Evolutionary conservation across 352 stramenopile species (phyloP).

Genomic region (Globisporangium polare): DNA sequence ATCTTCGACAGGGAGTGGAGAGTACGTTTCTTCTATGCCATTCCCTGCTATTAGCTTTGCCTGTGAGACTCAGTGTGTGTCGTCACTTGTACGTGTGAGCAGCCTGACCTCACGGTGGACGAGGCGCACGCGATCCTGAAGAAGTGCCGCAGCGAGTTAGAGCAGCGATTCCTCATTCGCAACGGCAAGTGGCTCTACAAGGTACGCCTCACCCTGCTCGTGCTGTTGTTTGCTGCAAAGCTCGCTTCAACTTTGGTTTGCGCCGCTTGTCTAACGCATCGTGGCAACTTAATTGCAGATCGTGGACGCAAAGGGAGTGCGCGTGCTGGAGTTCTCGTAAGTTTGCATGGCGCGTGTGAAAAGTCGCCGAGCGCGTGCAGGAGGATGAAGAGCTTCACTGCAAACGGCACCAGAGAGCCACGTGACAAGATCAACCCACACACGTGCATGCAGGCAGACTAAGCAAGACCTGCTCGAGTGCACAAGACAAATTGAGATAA

Average conservation of each 20-base stretch:
- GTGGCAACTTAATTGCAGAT: too few relatives aligned
- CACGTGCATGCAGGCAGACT: not conserved
- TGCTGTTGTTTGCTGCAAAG: too few relatives aligned
- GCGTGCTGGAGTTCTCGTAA: slow-evolving; percentile 22
- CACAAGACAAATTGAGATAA: not conserved
- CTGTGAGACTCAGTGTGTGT: slow-evolving; percentile 3
- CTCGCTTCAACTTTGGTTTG: too few relatives aligned
- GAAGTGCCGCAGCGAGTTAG: slow-evolving; percentile 76
- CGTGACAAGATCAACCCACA: not conserved
- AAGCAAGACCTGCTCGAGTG: not conserved
- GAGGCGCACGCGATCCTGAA: slow-evolving; percentile 69
- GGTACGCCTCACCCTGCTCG: slow-evolving; percentile 10
- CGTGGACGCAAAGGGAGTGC: slow-evolving; percentile 19
- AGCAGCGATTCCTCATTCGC: slow-evolving; percentile 84
- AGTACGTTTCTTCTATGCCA: slow-evolving; percentile 21
- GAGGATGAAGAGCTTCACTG: not conserved
- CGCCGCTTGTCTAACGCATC: too few relatives aligned
- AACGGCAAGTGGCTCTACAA: slow-evolving; percentile 87
- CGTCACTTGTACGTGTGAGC: slow-evolving; percentile 1
- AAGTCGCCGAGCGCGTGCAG: not conserved
- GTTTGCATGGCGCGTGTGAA: not conserved
- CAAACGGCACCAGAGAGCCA: not conserved
- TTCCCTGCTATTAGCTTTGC: not conserved
- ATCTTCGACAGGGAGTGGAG: slow-evolving; percentile 89
- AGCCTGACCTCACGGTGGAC: slow-evolving; percentile 78